phyloP scores from a whole-genome alignment of 257 asterid species.

The Solanum gracilifrons region DNA sequence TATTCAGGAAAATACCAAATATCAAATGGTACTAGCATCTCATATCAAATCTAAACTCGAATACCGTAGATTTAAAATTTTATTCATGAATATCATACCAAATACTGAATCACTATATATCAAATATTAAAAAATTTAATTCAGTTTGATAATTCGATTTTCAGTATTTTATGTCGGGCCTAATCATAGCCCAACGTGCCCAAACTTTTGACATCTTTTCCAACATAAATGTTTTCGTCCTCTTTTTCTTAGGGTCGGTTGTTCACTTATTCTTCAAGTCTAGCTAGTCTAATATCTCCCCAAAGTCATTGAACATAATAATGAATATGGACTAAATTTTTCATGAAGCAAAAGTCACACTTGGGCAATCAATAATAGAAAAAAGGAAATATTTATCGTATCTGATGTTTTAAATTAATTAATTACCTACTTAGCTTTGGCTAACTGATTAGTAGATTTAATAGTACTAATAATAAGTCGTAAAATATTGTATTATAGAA shows the following conservation, averaged over 20 bases:
- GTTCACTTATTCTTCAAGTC: neutral
- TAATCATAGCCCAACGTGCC: neutral
- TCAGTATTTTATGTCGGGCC: neutral
- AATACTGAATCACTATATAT: too few species aligned
- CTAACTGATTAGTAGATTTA: neutral
- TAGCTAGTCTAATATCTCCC: neutral
- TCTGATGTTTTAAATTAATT: neutral
- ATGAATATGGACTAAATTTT: neutral
- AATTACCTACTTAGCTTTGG: neutral
- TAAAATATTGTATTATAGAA: neutral
- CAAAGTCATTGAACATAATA: neutral
- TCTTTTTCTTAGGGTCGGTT: neutral
- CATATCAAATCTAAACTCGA: fast-evolving
- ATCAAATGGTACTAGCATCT: too few species aligned
- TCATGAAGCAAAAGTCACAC: neutral
- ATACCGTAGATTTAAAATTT: too few species aligned
- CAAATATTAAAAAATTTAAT: fast-evolving
- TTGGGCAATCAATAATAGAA: neutral
- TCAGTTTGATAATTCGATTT: neutral
- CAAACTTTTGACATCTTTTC: neutral
- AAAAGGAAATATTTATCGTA: neutral
- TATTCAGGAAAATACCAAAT: too few species aligned
- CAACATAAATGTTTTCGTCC: neutral
- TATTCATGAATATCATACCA: neutral
- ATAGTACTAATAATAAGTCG: neutral